Conservation (phyloP, 345 rosid genomes). For the Raphanus sativus region DNA sequence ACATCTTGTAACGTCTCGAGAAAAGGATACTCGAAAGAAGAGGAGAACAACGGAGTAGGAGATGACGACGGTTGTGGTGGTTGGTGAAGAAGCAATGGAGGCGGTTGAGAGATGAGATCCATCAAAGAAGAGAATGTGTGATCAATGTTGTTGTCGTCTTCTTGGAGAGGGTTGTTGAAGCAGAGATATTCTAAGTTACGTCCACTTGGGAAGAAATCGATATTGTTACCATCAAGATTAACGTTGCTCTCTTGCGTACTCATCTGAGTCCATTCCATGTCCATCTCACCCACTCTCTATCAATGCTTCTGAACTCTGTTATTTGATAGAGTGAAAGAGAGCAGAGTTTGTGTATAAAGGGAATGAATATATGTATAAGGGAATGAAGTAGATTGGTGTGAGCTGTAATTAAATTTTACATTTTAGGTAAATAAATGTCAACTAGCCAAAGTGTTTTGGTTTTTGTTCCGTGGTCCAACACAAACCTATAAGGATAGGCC, state of each 20-base stretch:
- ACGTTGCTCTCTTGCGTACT: conserved; percentile 12
- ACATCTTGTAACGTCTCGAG: conserved; percentile 41
- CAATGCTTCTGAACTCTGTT: neutral
- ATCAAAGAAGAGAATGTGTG: conserved; percentile 28
- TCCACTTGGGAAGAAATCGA: conserved; percentile 40
- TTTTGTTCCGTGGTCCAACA: conserved; percentile 15
- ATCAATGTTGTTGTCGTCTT: conserved; percentile 15
- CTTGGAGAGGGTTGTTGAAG: conserved; percentile 34
- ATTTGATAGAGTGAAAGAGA: neutral
- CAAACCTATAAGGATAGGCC: neutral
- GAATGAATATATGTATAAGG: neutral
- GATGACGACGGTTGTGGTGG: conserved; percentile 41
- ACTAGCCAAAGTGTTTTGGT: neutral
- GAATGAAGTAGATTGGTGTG: neutral
- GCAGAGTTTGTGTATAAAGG: neutral
- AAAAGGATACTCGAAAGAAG: conserved; percentile 47
- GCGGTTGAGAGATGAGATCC: conserved; percentile 43
- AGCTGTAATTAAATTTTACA: neutral
- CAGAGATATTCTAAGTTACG: conserved; percentile 49
- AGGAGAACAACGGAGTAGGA: conserved; percentile 20
- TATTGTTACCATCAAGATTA: neutral
- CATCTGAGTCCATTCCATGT: conserved; percentile 1
- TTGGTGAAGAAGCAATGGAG: conserved; percentile 34
- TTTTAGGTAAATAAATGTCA: neutral
- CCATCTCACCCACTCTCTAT: neutral